Base-by-base conservation (phyloP, 495 filamentous ascomycete genomes). In the Usnea hakonensis region DNA sequence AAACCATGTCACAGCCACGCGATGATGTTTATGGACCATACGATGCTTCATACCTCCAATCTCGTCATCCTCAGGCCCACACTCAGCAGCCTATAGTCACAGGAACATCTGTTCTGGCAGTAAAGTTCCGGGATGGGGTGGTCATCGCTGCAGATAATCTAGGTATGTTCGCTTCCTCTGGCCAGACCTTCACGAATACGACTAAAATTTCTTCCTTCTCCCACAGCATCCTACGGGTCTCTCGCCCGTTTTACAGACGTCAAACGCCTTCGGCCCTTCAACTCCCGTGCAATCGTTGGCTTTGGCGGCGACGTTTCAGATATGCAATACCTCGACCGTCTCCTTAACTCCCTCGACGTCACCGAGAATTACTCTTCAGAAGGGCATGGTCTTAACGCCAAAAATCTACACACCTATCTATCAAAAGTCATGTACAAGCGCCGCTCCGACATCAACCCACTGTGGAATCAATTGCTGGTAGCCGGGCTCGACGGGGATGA, bases 91-190 rank as follows among this genome's bases (percentile, higher is more conserved):
- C 94, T 65, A 83, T 95, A 61, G 94, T 97, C 55, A 98, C 94
- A 50, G 94, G 94, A 72, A 97, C 94, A 26, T 97, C 93, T 30
- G 95, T 98, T 23, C 74, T 98, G 54, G 94, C 85, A 53, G 81
- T 96, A 57, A 97, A 97, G 79, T 98, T 90, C 78, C 93, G 90
- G 69, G 90, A 92, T 68, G 94, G 94, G 72, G 91, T 97, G 57
- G 92, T 91, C 65, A 91, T 98, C 72, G 94, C 91, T 57, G 90
- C 95, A 64, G 94, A 98, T 76, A 97, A 97, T 77, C 78, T 98
- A 61, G 92, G 92, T 96, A 80, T 57, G 36, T 67, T 57, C 52
- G 30, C 30, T 26, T 30, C 28, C 37, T 66, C 43, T 52, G 48
- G 13, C 38, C 37, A 14, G 16, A 53, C 44, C 58, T 6, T 14